A percentile compares a stretch with the other conserved stretches of the same genome.
These are phyloP conservation scores for Geosmithia morbida DNA, from an alignment of 2,329 filamentous ascomycete genomes.

Conservation along the genomic window DNA sequence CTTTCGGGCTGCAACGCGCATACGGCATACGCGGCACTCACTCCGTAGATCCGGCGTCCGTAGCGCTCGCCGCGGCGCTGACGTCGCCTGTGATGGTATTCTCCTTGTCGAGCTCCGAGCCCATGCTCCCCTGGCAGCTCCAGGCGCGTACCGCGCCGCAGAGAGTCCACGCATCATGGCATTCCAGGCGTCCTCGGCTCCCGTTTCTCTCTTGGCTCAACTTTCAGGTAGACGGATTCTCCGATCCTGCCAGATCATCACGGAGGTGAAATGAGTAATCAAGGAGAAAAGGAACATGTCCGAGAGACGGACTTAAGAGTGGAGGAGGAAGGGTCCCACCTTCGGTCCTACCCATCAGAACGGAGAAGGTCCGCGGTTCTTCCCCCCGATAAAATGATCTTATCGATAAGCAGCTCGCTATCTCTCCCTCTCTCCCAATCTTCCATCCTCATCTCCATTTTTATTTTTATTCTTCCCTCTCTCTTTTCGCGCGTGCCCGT, in stretches of 20 bases:
- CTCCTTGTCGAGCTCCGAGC: neutral
- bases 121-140: neutral
- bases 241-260: neutral
- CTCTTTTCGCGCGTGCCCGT: no score
- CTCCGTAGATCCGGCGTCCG: no score
- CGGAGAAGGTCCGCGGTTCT: neutral
- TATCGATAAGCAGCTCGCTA: conserved; percentile 1
- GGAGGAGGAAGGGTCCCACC: neutral
- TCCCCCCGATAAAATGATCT: neutral
- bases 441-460: neutral
- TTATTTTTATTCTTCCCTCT: neutral
- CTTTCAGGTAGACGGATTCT: no score
- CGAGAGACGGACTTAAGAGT: neutral
- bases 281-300: neutral
- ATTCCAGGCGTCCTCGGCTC: neutral
- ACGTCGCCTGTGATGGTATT: neutral
- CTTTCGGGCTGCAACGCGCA: no score
- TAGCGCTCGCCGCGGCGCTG: neutral
- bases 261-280: neutral
- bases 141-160: neutral
- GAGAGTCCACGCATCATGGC: neutral
- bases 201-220: neutral
- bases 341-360: neutral
- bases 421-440: no score
- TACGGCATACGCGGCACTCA: no score